Evolutionary conservation across 1,284 basidiomycete genomes (phyloP), one percentile per base, ranked within the genome.

Genomic region (Trametes polyzona): DNA sequence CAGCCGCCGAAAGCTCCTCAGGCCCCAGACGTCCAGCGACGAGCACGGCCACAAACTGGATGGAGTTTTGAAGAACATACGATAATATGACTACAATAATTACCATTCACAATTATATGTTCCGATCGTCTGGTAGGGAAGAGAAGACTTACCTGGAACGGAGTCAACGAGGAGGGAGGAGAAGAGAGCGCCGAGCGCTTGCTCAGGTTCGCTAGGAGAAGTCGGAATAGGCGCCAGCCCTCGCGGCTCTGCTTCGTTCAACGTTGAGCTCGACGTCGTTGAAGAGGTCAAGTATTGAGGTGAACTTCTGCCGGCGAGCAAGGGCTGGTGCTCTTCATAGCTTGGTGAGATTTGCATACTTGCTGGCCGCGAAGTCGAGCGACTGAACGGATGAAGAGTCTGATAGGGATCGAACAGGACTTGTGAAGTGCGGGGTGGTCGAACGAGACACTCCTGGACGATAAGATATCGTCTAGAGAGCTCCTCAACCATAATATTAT

Each of bases 61-160:
- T 78, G 2, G 87, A 90, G 65, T 88, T 88, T 71, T 90, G 88
- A 11, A 90, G 74, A 33, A 82, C 78, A 70, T 90, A 90, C 0
- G 88, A 71, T 4, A 71, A 55, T 12, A 72, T 72, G 3, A 72
- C 69, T 70, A n/a, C n/a, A n/a, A n/a, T n/a, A n/a, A n/a, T 9
- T 2, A 4, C 26, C 7, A 26, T 7, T 14, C 9, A 29, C 2
- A n/a, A 7, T 42, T 23, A 27, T n/a, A n/a, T n/a, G 16, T 42
- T 42, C 16, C n/a, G 9, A n/a, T 27, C 2, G 14, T n/a, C 21
- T 17, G 39, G 30, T 6, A 24, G 35, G 10, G 29, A 37, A 16
- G 21, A 33, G 32, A 26, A 19, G n/a, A 62, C 79, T 59, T 60
- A 81, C 83, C 80, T 46, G 84, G 84, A 43, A 82, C 72, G 12